A percentile compares a stretch with the other conserved stretches of the same genome.
phyloP scores from a whole-genome alignment of 139 green algal genomes.

The Picochlorum sp. region DNA sequence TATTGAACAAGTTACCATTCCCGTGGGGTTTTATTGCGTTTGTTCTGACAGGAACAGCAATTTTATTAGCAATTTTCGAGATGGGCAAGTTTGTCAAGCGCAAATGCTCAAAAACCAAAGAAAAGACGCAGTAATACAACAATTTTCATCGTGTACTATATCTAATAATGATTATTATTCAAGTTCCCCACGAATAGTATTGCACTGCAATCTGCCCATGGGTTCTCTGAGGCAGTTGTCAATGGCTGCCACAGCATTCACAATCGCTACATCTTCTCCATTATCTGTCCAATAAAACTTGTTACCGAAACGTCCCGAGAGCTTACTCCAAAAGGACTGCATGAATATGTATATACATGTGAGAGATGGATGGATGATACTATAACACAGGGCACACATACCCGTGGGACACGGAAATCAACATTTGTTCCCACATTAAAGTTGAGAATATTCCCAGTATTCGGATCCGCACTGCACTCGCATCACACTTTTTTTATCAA shows the following conservation, averaged over 20 bases:
- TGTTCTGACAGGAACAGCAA: slow-evolving; percentile 6
- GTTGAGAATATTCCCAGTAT: slow-evolving; percentile 90
- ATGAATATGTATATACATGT: too few relatives aligned
- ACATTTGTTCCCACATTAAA: slow-evolving; percentile 91
- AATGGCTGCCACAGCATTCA: slow-evolving; percentile 63
- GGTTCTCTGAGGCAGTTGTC: slow-evolving; percentile 31
- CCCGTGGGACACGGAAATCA: slow-evolving; percentile 78
- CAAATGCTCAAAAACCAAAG: neutral
- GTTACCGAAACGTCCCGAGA: slow-evolving; percentile 90
- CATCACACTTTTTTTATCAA: neutral
- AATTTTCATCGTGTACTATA: neutral
- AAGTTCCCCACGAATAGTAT: slow-evolving; percentile 20
- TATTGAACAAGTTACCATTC: slow-evolving; percentile 55
- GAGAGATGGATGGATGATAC: neutral
- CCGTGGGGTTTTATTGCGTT: slow-evolving; percentile 23
- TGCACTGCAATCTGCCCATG: slow-evolving; percentile 20
- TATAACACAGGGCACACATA: neutral
- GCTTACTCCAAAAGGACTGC: slow-evolving; percentile 77
- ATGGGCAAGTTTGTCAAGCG: slow-evolving; percentile 28
- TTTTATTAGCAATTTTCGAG: slow-evolving; percentile 23
- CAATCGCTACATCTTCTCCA: slow-evolving; percentile 72
- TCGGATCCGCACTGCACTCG: slow-evolving; percentile 37
- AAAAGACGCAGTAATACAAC: neutral
- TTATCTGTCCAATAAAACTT: slow-evolving; percentile 93
- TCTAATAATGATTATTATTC: slow-evolving; percentile 12